Evolutionary conservation across 2,329 filamentous ascomycete genomes (phyloP), one percentile per base, ranked within the genome.

Genomic region (Hypoxylon sp.): DNA sequence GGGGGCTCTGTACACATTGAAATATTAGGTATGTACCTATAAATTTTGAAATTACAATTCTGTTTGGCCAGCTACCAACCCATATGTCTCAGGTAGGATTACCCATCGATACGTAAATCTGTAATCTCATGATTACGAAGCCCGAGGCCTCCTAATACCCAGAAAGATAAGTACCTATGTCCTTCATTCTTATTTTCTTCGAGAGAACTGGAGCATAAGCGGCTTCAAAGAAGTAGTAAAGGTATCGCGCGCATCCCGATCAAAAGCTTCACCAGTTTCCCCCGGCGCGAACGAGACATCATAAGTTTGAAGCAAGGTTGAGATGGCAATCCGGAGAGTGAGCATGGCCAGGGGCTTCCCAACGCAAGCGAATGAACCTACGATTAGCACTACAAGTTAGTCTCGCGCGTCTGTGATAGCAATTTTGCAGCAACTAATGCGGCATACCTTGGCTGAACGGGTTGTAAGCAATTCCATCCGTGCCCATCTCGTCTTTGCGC

Each of bases 271-370:
- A 1, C 53, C 58, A 1, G 42, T 51, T 35, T 63, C 62, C 1
- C 61, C 63, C 3, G 61, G 57, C 5, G 61, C 63, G 16, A 65
- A 64, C 0, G 44, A 34, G 15, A 64, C 42, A 27, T 63, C 57
- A 13, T 61, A 63, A 4, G 55, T 37, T 31, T 56, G 46, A 5
- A 43, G 36, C 2, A 63, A 32, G 13, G 36, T 38, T 5, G 46
- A 60, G 8, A 64, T 29, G 5, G 56, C 30, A 8, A 61, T 52
- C 3, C 62, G 48, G 30, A 64, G 19, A n/a, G 21, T 43, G 19
- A 62, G 52, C 15, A 61, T 49, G 3, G 55, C 60, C 15, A 67
- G 13, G 7, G 58, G 52, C 37, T 64, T 65, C 3, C 65, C 63
- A 3, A 56, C 47, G 19, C 63, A 67, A 7, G 31, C 19, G 16